Evolutionary conservation across 345 rosid species (phyloP).

Genomic region (Stellera chamaejasme): DNA sequence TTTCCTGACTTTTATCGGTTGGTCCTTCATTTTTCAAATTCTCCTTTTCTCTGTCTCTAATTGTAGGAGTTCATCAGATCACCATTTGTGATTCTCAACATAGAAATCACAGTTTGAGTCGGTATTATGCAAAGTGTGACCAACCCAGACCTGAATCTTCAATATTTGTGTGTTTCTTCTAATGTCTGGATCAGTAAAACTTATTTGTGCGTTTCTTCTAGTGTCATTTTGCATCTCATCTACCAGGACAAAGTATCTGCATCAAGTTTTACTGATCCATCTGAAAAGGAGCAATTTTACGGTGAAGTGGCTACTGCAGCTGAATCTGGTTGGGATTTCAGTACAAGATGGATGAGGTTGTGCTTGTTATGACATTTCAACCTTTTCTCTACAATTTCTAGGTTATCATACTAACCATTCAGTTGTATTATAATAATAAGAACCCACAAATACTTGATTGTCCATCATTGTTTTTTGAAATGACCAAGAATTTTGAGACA

Average conservation of each 20-base stretch:
- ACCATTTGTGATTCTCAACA: constrained; percentile 42
- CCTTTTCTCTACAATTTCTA: no score
- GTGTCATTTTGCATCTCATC: constrained; percentile 4
- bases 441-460: no score
- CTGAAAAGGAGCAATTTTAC: constrained; percentile 56
- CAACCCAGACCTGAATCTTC: constrained; percentile 79
- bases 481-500: no score
- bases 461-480: no score
- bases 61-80: constrained; percentile 57
- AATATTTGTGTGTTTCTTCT: constrained; percentile 43
- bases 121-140: constrained; percentile 92
- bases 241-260: constrained; percentile 58
- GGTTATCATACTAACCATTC: no score
- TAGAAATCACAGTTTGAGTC: constrained; percentile 41
- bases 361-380: neutral
- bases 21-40: no score
- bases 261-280: constrained; percentile 34
- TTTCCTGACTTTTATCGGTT: neutral
- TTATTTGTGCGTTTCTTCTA: constrained; percentile 12
- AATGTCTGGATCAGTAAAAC: no score
- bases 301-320: constrained; percentile 72
- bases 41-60: neutral
- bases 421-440: no score
- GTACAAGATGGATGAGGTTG: constrained; percentile 95
- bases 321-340: constrained; percentile 94